phyloP scores from a whole-genome alignment of 1,139 yeast species.

The Meyerozyma smithsonii region DNA sequence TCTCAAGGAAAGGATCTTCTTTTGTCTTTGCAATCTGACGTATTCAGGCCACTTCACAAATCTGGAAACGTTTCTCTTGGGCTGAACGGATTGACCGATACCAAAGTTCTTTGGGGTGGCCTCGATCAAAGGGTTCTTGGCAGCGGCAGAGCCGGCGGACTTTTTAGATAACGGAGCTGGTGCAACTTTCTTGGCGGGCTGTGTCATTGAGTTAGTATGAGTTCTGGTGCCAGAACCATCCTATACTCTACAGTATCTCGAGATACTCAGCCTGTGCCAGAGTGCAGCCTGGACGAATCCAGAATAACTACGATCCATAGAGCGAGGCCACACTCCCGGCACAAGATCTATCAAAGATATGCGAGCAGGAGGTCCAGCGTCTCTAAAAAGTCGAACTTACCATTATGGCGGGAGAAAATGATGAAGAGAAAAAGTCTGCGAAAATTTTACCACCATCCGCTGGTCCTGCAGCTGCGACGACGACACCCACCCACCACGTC shows the following conservation, averaged over 20 bases:
- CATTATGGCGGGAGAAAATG: neutral
- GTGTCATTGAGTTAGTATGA: conserved; percentile 64
- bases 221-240: conserved; percentile 25
- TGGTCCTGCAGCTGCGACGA: too few relatives aligned
- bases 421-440: neutral
- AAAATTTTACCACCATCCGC: conserved; percentile 1
- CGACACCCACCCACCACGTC: too few relatives aligned
- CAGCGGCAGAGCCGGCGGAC: conserved; percentile 32
- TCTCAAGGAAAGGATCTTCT: conserved; percentile 90
- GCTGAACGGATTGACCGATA: conserved; percentile 92
- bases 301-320: neutral
- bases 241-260: conserved; percentile 39
- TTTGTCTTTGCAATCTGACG: conserved; percentile 85
- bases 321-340: conserved; percentile 4
- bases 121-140: conserved; percentile 75
- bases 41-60: conserved; percentile 98
- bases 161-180: conserved; percentile 75
- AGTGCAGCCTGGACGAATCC: conserved; percentile 11
- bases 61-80: conserved; percentile 93
- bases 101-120: conserved; percentile 92
- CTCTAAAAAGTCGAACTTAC: conserved; percentile 4
- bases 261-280: conserved; percentile 47
- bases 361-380: conserved; percentile 4
- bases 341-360: conserved; percentile 1
- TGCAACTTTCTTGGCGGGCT: conserved; percentile 77